Conservation (phyloP, 176 grass and related monocot genomes). For the Carex kokanica region DNA sequence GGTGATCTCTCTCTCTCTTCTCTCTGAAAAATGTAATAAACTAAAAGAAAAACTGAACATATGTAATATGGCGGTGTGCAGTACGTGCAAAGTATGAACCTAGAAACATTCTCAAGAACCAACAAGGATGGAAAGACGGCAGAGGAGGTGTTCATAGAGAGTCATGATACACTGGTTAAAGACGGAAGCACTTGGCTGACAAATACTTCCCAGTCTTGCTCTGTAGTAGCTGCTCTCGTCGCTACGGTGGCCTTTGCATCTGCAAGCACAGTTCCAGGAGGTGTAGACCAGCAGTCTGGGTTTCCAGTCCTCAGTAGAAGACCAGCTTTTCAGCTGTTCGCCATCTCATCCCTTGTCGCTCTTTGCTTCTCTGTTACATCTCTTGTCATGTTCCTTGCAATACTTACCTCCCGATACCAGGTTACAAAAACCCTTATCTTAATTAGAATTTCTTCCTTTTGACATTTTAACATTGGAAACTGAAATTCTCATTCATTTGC, state of each 20-base stretch:
- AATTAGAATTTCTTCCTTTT: background rate
- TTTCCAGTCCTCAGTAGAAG: background rate
- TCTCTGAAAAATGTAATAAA: background rate
- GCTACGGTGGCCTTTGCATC: background rate
- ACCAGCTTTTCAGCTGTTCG: conserved; percentile 17
- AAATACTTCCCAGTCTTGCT: conserved; percentile 12
- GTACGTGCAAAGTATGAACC: background rate
- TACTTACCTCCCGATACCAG: conserved; percentile 25
- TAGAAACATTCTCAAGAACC: background rate
- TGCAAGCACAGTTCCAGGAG: background rate
- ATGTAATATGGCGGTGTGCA: background rate
- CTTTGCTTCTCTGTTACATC: conserved; percentile 35
- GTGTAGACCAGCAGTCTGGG: background rate
- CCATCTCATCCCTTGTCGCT: conserved; percentile 15
- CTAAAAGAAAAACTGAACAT: background rate
- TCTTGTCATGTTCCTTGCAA: conserved; percentile 28
- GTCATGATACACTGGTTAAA: background rate
- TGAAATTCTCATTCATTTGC: background rate
- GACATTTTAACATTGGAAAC: background rate
- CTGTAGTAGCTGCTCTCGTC: background rate
- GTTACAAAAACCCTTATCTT: background rate
- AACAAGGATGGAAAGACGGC: background rate
- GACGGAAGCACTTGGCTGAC: background rate
- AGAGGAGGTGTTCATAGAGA: background rate
- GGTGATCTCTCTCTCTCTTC: background rate